Conservation (phyloP, 306 rosid genomes). For the Luffa aegyptiaca region DNA sequence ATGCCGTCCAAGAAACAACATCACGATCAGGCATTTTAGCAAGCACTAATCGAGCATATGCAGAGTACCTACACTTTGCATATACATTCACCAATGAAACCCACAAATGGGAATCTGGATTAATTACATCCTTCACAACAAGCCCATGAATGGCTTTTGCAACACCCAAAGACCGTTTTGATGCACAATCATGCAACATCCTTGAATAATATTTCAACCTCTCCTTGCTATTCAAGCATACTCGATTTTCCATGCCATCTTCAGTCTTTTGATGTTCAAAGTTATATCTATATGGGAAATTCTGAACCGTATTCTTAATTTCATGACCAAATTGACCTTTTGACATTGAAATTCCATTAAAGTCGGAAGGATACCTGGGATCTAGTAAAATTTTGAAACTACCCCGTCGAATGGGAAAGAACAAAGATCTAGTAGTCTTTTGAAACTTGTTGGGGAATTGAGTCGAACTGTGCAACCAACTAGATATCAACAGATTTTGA, state of each 20-base stretch:
- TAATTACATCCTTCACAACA: slow-evolving; percentile 19
- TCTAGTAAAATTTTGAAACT: slow-evolving; percentile 2
- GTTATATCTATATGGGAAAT: neutral
- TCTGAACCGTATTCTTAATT: neutral
- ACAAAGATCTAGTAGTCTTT: slow-evolving; percentile 7
- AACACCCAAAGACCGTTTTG: slow-evolving; percentile 17
- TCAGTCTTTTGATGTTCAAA: slow-evolving; percentile 8
- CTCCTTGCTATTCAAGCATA: slow-evolving; percentile 4
- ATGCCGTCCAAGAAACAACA: slow-evolving; percentile 33
- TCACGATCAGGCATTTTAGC: slow-evolving; percentile 31
- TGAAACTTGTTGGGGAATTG: slow-evolving; percentile 13
- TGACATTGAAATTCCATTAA: slow-evolving; percentile 4
- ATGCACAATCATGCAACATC: slow-evolving; percentile 20
- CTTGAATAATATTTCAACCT: slow-evolving; percentile 20
- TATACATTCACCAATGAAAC: slow-evolving; percentile 29
- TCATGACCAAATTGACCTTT: neutral
- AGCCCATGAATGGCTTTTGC: slow-evolving; percentile 31
- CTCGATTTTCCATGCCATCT: neutral
- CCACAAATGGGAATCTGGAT: slow-evolving; percentile 30
- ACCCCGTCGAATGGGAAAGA: slow-evolving; percentile 5
- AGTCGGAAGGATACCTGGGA: neutral
- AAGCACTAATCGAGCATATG: slow-evolving; percentile 21
- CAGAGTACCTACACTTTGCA: slow-evolving; percentile 23
- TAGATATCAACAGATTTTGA: slow-evolving; percentile 13
- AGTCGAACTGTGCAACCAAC: neutral